These are phyloP conservation scores for Aaosphaeria pasadenensis DNA, from an alignment of 2,329 filamentous ascomycete genomes.

Conservation along the genomic window DNA sequence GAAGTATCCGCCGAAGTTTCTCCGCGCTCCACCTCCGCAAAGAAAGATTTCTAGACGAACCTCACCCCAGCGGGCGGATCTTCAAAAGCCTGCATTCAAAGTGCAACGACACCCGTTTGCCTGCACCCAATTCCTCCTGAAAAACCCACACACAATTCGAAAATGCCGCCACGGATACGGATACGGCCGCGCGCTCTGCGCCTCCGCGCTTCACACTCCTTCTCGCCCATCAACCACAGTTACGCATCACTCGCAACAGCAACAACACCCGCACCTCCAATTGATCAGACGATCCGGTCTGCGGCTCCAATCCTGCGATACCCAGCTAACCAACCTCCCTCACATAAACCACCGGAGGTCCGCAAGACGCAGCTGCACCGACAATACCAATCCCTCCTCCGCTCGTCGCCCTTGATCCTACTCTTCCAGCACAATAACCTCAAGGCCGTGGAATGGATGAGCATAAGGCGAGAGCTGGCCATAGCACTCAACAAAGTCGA, in stretches of 20 bases:
- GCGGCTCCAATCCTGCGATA: slow-evolving; percentile 48
- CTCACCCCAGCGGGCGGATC: slow-evolving; percentile 4
- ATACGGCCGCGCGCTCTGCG: slow-evolving; percentile 29
- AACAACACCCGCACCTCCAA: slow-evolving; percentile 52
- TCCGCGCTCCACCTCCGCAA: slow-evolving; percentile 12
- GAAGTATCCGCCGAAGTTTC: slow-evolving; percentile 3
- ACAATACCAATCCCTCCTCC: slow-evolving; percentile 83
- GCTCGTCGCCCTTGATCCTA: slow-evolving; percentile 79
- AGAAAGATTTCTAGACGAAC: slow-evolving; percentile 25
- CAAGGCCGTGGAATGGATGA: slow-evolving; percentile 70
- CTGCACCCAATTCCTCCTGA: no score
- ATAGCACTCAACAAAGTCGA: slow-evolving; percentile 63
- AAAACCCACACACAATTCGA: not conserved
- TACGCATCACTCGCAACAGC: slow-evolving; percentile 52
- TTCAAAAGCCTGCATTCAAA: no score
- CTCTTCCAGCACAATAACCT: slow-evolving; percentile 82
- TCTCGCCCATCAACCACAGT: slow-evolving; percentile 31
- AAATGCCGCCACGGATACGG: slow-evolving; percentile 39
- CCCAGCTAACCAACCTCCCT: slow-evolving; percentile 74
- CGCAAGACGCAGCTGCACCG: slow-evolving; percentile 88
- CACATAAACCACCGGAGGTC: slow-evolving; percentile 78
- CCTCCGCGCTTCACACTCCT: slow-evolving; percentile 19
- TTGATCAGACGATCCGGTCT: slow-evolving; percentile 47
- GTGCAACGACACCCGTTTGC: no score
- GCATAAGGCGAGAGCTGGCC: slow-evolving; percentile 67